phyloP scores from a whole-genome alignment of 2,329 filamentous ascomycete species.

The Aspergillus spinulosporus region DNA sequence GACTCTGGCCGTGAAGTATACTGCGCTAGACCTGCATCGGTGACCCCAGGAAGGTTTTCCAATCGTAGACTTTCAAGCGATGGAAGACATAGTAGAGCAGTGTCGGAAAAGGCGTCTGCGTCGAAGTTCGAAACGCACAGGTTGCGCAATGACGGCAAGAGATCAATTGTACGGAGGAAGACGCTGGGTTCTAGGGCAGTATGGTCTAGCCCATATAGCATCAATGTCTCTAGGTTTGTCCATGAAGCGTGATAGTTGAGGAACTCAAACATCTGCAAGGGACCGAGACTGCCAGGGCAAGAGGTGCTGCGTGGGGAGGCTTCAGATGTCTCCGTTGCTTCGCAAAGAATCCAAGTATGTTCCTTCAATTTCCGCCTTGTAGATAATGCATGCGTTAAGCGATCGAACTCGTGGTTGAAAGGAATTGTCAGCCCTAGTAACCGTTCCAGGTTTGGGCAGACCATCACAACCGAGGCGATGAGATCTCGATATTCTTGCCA shows the following conservation, averaged over 20 bases:
- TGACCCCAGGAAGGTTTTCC: slow-evolving; percentile 57
- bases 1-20: slow-evolving; percentile 52
- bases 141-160: slow-evolving; percentile 54
- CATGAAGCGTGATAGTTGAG: slow-evolving; percentile 56
- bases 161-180: slow-evolving; percentile 55
- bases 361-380: slow-evolving; percentile 56
- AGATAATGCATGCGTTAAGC: slow-evolving; percentile 57
- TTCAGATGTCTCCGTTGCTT: slow-evolving; percentile 43
- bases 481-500: slow-evolving; percentile 54
- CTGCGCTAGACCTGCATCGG: slow-evolving; percentile 55
- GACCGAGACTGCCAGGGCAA: slow-evolving; percentile 49
- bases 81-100: slow-evolving; percentile 55
- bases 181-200: slow-evolving; percentile 54
- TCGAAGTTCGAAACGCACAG: slow-evolving; percentile 57
- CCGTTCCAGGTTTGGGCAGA: slow-evolving; percentile 58
- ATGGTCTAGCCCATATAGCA: slow-evolving; percentile 50
- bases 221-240: slow-evolving; percentile 54
- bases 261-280: slow-evolving; percentile 53
- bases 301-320: slow-evolving; percentile 38
- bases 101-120: slow-evolving; percentile 56
- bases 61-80: slow-evolving; percentile 55
- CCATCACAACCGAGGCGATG: slow-evolving; percentile 59
- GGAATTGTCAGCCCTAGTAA: slow-evolving; percentile 56
- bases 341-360: slow-evolving; percentile 57
- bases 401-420: slow-evolving; percentile 56